Evolutionary conservation across 2,329 filamentous ascomycete species (phyloP).

Genomic region (Cordyceps pruinosa): DNA sequence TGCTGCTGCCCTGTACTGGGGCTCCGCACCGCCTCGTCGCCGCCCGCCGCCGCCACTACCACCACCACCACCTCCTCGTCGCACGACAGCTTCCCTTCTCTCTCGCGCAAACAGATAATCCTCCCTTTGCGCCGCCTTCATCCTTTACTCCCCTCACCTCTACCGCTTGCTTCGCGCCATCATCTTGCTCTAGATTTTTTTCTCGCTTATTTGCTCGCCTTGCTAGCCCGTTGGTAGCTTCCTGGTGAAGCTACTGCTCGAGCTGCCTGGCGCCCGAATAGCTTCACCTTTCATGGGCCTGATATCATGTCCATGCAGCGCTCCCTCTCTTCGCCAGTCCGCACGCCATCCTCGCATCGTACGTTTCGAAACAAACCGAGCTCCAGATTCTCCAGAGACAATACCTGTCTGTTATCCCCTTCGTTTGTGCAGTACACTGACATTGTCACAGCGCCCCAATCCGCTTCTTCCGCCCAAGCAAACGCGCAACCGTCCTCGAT

Average conservation of each 20-base stretch:
- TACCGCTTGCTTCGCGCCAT: no score
- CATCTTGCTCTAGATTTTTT: neutral
- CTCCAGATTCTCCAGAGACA: neutral
- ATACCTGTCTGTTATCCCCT: no score
- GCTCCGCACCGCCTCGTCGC: neutral
- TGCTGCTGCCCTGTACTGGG: no score
- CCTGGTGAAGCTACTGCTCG: conserved; percentile 23
- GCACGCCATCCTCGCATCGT: conserved; percentile 51
- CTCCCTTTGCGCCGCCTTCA: neutral
- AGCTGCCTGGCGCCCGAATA: conserved; percentile 26
- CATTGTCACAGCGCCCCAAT: neutral
- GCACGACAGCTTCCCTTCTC: conserved; percentile 1
- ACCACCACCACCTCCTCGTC: neutral
- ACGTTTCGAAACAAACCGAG: conserved; percentile 33
- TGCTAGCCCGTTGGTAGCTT: conserved; percentile 14
- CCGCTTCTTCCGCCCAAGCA: neutral
- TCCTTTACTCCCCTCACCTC: neutral
- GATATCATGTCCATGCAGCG: conserved; percentile 57
- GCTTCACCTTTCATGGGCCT: conserved; percentile 35
- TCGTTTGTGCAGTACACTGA: neutral
- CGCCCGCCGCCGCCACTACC: neutral
- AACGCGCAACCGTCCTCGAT: neutral
- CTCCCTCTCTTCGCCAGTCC: conserved; percentile 56
- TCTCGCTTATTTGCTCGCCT: conserved; percentile 2
- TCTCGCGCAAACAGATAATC: conserved; percentile 4